Base-by-base conservation (phyloP, 768 basidiomycete species). In the Mycena kentingensis region DNA sequence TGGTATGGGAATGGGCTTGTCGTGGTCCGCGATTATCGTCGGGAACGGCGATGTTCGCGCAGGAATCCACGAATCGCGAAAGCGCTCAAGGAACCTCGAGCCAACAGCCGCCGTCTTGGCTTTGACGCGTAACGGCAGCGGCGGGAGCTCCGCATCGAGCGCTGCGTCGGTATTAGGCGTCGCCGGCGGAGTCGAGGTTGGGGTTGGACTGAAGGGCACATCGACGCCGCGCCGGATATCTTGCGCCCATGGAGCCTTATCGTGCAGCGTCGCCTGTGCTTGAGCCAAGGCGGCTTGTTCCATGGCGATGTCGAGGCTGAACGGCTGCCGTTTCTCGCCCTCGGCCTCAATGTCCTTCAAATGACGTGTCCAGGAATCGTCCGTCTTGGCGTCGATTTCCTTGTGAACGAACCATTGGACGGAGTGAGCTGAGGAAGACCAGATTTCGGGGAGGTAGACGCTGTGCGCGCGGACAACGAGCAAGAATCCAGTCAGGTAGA, bases 311-410 rank as follows among this genome's bases (percentile, higher is more conserved):
- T 27, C 35, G 28, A 26, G 42, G 38, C 19, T 24, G 27, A 55
- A 52, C 2, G 24, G 46, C 24, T 55, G 58, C 38, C 55, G 55
- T 22, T 31, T 46, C 15, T 26, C 38, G 2, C 41, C 54, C 18
- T 54, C 47, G 2, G 58, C 42, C 25, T 60, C 58, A 26, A 60
- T 60, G 45, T 60, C 58, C 18, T 28, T 42, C 24, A 60, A 50
- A 39, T 60, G 49, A 0, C 58, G 58, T 5, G 58, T 52, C 58
- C 58, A 60, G 19, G 58, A 55, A 38, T 60, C 58, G 38, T 55
- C 51, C 24, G 11, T 55, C 22, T 60, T 43, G 4, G 58, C 54
- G 38, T 60, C 32, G 44, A 60, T 46, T 21, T 24, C 22, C 3
- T 41, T 51, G 32, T 60, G 54, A 11, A 46, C 41, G 43, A 60